phyloP scores from a whole-genome alignment of 2,329 filamentous ascomycete species.

The Chaetomium sp. region DNA sequence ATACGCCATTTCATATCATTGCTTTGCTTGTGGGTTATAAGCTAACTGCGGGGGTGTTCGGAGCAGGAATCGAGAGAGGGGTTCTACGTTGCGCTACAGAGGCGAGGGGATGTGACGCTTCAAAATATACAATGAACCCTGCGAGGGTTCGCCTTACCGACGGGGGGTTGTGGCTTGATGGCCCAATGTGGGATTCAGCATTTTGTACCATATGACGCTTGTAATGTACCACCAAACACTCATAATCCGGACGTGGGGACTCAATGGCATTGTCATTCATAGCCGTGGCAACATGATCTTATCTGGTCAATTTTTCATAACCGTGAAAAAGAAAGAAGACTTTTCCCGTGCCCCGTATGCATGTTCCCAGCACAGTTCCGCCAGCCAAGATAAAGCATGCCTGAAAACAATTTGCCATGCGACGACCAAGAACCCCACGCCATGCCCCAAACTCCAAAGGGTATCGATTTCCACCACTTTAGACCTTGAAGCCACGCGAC shows the following conservation, averaged over 20 bases:
- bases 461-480: conserved; percentile 39
- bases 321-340: conserved; percentile 17
- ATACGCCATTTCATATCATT: conserved; percentile 16
- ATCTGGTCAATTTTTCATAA: conserved; percentile 18
- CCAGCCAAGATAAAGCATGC: conserved; percentile 18
- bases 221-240: neutral
- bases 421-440: conserved; percentile 18
- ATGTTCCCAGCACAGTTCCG: conserved; percentile 9
- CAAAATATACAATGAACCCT: conserved; percentile 17
- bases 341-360: conserved; percentile 21
- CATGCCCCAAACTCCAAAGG: conserved; percentile 19
- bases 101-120: conserved; percentile 45
- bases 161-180: neutral
- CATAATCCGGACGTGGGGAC: neutral
- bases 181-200: neutral
- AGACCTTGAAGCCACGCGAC: conserved; percentile 99
- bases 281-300: conserved; percentile 8
- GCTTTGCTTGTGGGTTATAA: neutral
- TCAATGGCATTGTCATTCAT: conserved; percentile 17
- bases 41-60: no score
- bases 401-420: conserved; percentile 19
- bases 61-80: conserved; percentile 69
- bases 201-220: neutral
- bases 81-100: conserved; percentile 73
- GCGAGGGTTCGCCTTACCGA: neutral